phyloP scores from a whole-genome alignment of 192 early-diverging fungal genomes.

The Pilobolus umbonatus region DNA sequence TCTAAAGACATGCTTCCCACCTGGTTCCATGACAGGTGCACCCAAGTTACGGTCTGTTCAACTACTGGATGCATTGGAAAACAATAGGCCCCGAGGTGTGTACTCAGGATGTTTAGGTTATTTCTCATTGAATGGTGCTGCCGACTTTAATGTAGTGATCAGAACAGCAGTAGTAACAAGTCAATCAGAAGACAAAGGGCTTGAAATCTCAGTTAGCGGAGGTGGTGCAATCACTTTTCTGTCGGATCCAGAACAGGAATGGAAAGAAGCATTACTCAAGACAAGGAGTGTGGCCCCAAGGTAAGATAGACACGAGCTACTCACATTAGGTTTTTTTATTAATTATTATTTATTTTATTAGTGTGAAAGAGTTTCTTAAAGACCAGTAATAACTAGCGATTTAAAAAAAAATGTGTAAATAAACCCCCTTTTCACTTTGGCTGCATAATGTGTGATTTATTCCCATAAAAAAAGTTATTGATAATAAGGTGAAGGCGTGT shows the following conservation, averaged over 20 bases:
- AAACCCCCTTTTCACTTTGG: not conserved
- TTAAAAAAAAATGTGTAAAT: not conserved
- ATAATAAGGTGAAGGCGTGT: too few species aligned
- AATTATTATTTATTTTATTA: not conserved
- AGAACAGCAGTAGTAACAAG: conserved; percentile 71
- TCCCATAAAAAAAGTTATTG: too few species aligned
- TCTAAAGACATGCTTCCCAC: conserved; percentile 79
- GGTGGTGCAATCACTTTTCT: conserved; percentile 93
- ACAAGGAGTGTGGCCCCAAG: conserved; percentile 53
- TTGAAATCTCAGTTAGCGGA: conserved; percentile 76
- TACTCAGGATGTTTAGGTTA: conserved; percentile 93
- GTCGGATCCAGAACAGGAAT: conserved; percentile 81
- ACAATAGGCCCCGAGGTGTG: conserved; percentile 61
- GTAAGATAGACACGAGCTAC: conserved; percentile 15
- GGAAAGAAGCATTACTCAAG: conserved; percentile 84
- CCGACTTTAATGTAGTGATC: conserved; percentile 87
- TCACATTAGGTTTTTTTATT: not conserved
- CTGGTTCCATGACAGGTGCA: conserved; percentile 96
- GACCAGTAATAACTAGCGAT: not conserved
- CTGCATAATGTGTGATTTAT: not conserved
- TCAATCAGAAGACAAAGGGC: conserved; percentile 3
- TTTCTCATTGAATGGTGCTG: conserved; percentile 53
- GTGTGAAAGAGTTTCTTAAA: conserved; percentile 24
- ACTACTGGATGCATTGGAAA: conserved; percentile 72
- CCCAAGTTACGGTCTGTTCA: conserved; percentile 86